Percentiles rank a stretch among this genome's conserved stretches.
phyloP scores from a whole-genome alignment of 2,329 filamentous ascomycete species.

The Colletotrichum tabaci region DNA sequence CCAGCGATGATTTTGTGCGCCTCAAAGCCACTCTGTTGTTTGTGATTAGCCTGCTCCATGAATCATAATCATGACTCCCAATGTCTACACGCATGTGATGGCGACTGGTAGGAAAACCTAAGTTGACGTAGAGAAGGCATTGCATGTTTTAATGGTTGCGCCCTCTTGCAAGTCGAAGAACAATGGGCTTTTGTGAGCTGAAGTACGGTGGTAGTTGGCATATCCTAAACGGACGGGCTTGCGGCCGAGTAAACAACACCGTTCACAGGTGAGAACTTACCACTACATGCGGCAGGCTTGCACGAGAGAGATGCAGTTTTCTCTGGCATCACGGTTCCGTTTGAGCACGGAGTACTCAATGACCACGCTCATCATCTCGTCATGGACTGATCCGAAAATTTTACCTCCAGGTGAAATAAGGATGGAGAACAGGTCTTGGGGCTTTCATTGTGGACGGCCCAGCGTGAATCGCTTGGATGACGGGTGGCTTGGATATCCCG shows the following conservation, averaged over 20 bases:
- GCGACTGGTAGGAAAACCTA: too few species aligned
- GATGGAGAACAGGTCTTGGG: background rate
- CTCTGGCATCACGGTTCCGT: background rate
- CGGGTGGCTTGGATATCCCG: background rate
- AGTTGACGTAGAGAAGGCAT: background rate
- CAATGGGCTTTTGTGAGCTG: too few species aligned
- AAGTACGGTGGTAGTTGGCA: too few species aligned
- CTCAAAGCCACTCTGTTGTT: too few species aligned
- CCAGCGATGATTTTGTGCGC: too few species aligned
- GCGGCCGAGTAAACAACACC: background rate
- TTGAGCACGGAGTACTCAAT: background rate
- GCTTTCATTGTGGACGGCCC: background rate
- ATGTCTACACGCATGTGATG: too few species aligned
- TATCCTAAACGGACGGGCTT: too few species aligned
- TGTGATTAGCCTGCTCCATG: too few species aligned
- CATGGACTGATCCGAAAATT: too few species aligned
- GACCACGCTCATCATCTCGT: background rate
- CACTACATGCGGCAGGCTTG: background rate
- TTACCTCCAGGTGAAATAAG: background rate
- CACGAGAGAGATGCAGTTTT: background rate
- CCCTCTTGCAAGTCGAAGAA: background rate
- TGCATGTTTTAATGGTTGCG: rapidly evolving
- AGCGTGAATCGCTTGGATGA: background rate
- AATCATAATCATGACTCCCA: too few species aligned
- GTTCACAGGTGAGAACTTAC: background rate